Evolutionary conservation across 345 rosid species (phyloP).

Genomic region (Erysimum cheiranthoides): DNA sequence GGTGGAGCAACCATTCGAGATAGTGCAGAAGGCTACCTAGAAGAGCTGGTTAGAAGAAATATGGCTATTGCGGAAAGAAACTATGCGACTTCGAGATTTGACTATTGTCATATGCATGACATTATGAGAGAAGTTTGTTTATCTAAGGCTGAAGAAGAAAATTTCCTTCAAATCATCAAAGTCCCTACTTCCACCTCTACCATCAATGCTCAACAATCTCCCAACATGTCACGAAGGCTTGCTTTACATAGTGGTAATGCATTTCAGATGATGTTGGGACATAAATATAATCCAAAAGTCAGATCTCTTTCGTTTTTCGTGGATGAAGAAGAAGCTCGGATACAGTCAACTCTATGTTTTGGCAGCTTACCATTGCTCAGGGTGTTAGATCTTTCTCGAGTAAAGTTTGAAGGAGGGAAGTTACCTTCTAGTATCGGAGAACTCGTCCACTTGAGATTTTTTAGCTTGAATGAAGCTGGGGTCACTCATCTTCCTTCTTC

Average conservation of each 20-base stretch:
- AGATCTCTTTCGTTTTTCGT: conserved; percentile 22
- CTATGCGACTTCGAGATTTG: neutral
- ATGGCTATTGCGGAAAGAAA: conserved; percentile 44
- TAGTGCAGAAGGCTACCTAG: conserved; percentile 38
- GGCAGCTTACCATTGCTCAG: conserved; percentile 39
- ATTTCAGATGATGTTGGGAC: conserved; percentile 11
- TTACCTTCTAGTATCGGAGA: conserved; percentile 46
- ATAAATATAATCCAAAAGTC: neutral
- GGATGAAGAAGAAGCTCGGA: neutral
- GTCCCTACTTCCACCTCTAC: neutral
- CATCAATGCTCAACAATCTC: conserved; percentile 26
- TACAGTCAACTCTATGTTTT: conserved; percentile 18
- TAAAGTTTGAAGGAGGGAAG: conserved; percentile 19
- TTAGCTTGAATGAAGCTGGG: conserved; percentile 24
- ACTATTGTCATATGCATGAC: conserved; percentile 34
- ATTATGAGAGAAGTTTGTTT: conserved; percentile 42
- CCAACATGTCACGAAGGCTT: conserved; percentile 18
- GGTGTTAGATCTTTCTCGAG: conserved; percentile 24
- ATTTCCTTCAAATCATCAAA: conserved; percentile 23
- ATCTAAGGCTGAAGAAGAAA: conserved; percentile 39
- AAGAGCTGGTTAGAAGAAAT: conserved; percentile 42
- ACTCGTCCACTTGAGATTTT: conserved; percentile 48
- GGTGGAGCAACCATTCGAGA: conserved; percentile 37
- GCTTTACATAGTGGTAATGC: neutral
- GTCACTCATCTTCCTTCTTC: conserved; percentile 37